Evolutionary conservation across 139 green algal genomes (phyloP).

Genomic region (Pseudopediastrum boryanum): DNA sequence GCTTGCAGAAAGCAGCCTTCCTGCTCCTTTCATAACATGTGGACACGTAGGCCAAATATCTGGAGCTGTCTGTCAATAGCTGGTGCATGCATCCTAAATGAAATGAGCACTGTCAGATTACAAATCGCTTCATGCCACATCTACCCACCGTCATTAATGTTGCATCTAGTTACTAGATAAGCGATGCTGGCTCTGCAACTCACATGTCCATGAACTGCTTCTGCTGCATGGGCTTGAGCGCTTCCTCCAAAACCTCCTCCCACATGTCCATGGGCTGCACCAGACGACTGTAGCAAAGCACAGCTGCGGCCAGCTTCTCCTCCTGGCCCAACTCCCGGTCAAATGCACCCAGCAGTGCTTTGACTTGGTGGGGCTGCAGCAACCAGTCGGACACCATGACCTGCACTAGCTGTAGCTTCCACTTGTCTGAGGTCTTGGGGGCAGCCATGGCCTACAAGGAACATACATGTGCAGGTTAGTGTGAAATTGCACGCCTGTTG

Average conservation of each 20-base stretch:
- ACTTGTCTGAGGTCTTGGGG: not conserved
- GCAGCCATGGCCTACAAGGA: no score
- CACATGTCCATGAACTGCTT: constrained; percentile 15
- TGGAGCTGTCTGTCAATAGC: not conserved
- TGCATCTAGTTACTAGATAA: no score
- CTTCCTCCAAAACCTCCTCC: constrained; percentile 3
- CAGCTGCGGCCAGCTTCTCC: constrained; percentile 26
- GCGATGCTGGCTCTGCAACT: not conserved
- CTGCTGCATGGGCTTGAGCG: constrained; percentile 29
- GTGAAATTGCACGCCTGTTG: not conserved
- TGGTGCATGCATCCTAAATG: not conserved
- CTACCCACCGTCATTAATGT: no score
- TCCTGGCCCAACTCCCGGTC: constrained; percentile 36
- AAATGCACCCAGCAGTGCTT: constrained; percentile 22
- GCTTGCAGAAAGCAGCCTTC: not conserved
- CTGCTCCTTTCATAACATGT: not conserved
- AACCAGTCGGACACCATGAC: constrained; percentile 35
- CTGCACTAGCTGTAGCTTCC: constrained; percentile 39
- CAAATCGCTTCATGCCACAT: not conserved
- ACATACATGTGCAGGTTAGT: not conserved
- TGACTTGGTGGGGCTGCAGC: constrained; percentile 28
- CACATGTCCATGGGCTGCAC: constrained; percentile 30
- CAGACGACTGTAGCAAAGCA: constrained; percentile 20
- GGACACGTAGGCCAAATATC: not conserved
- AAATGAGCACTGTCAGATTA: not conserved